phyloP scores from a whole-genome alignment of 345 rosid genomes.

The Fremontodendron californicum region DNA sequence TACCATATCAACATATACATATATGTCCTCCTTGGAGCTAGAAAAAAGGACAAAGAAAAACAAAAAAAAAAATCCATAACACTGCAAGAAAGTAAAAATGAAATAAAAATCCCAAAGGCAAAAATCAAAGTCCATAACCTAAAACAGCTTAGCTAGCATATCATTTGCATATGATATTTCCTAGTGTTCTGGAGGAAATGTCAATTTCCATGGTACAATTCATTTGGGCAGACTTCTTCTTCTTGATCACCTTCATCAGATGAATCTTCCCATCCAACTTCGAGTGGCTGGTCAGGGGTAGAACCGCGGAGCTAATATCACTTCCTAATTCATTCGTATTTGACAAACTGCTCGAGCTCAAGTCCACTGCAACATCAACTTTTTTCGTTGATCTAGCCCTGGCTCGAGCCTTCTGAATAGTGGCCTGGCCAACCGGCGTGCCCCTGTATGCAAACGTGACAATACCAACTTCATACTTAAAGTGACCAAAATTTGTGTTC shows the following conservation, averaged over 20 bases:
- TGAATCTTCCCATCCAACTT: slow-evolving; percentile 9
- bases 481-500: slow-evolving; percentile 9
- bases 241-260: slow-evolving; percentile 11
- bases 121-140: neutral
- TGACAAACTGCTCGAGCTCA: neutral
- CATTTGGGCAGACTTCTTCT: slow-evolving; percentile 4
- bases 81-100: neutral
- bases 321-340: neutral
- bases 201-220: slow-evolving; percentile 7
- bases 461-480: neutral
- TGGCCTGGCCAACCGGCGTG: neutral
- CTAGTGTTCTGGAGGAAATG: neutral
- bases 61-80: neutral
- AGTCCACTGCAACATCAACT: neutral
- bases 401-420: neutral
- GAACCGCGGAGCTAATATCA: neutral
- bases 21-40: neutral
- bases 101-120: neutral
- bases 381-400: slow-evolving; percentile 6
- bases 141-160: neutral
- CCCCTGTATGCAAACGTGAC: slow-evolving; percentile 6
- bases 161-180: slow-evolving; percentile 4
- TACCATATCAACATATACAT: neutral
- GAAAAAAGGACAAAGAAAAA: neutral
- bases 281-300: neutral